These are phyloP conservation scores for Phytophthora megakarya DNA, from an alignment of 352 stramenopile species.

Conservation along the genomic window DNA sequence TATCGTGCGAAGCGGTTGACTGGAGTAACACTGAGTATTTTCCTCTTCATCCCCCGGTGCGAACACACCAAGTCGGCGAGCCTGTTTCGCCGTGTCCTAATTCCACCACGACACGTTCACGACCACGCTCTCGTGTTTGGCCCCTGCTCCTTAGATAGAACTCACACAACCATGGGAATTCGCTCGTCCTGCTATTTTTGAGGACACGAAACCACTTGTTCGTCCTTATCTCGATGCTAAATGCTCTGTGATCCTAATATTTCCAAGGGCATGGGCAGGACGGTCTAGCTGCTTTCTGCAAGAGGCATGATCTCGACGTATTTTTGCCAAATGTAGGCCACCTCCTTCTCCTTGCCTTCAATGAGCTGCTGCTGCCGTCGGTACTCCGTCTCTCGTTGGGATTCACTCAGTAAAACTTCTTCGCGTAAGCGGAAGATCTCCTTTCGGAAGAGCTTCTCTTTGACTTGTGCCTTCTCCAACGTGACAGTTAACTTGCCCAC, in stretches of 20 bases:
- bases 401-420: constrained; percentile 66
- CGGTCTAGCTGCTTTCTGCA: not conserved
- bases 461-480: constrained; percentile 50
- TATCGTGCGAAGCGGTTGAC: constrained; percentile 22
- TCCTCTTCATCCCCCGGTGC: constrained; percentile 50
- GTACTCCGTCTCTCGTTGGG: constrained; percentile 54
- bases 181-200: constrained; percentile 35
- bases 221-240: constrained; percentile 13
- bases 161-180: constrained; percentile 14
- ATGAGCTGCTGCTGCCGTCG: constrained; percentile 54
- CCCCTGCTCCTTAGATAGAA: constrained; percentile 32
- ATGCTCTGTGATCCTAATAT: too few species aligned
- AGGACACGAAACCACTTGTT: constrained; percentile 33
- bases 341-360: constrained; percentile 63
- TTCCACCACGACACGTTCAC: constrained; percentile 16
- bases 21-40: constrained; percentile 20
- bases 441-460: constrained; percentile 49
- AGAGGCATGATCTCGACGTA: constrained; percentile 52
- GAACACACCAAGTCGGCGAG: constrained; percentile 17
- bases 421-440: constrained; percentile 63
- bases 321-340: constrained; percentile 77
- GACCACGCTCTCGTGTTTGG: constrained; percentile 19
- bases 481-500: constrained; percentile 20
- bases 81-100: constrained; percentile 20
- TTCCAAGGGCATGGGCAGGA: too few species aligned